Evolutionary conservation across 106 monocot species (phyloP), one percentile per base, ranked within the genome.

Genomic region (Apostasia shenzhenica): DNA sequence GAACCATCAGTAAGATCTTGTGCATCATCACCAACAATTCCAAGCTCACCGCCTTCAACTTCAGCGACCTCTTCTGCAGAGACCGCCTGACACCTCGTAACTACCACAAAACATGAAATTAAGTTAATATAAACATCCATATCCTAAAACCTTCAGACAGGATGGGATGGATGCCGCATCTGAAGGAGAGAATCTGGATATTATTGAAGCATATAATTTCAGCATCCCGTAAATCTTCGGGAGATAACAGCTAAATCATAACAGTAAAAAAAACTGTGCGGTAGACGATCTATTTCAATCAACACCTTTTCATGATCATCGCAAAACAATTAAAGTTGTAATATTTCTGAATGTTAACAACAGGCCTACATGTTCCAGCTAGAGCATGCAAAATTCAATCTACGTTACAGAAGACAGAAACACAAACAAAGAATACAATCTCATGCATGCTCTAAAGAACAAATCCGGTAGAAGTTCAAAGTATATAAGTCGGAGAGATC

Each of bases 31-130:
- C 83, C 83, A 75, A 90, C 92, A 13, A 93, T 90, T 53, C 90
- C 90, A 75, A 90, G 82, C 70, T 95, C 88, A 61, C 77, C 89
- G 62, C 78, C 92, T 67, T 90, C 93, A 77, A 82, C 83, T 76
- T 99, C 92, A 77, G 78, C 61, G 61, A 78, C 69, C 61, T 77
- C 87, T 9, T 49, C 85, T 51, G 75, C 80, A 40, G 51, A 70
- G 47, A 83, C 93, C 1, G 74, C 73, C 64, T 93, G 77, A 63
- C 84, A 79, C 81, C 81, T 85, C 57, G 73, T 85, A 70, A 89
- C 95, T 91, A 71, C 55, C 52, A 64, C 41, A 42, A 51, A 61
- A 49, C n/a, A 48, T 10, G 2, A 48, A 59, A 74, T 11, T 14
- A 14, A 70, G n/a, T 6, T 52, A 13, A 2, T 3, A 55, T 41